Percentiles rank a stretch among this genome's conserved stretches.
phyloP scores from a whole-genome alignment of 768 basidiomycete genomes.

The Sistotremastrum niveocremeum region DNA sequence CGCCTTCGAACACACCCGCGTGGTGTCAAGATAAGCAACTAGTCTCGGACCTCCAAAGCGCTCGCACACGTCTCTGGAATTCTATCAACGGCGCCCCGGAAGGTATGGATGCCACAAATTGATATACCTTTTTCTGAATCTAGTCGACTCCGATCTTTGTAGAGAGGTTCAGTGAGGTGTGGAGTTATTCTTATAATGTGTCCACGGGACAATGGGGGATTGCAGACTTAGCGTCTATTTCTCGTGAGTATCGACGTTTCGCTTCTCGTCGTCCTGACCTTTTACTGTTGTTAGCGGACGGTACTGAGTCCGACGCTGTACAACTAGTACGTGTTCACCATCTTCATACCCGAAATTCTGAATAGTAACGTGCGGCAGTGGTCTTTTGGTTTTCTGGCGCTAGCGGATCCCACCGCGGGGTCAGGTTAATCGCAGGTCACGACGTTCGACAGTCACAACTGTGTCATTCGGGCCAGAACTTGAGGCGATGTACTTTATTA shows the following conservation, averaged over 20 bases:
- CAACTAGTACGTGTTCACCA: slow-evolving; percentile 12
- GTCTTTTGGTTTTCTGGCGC: slow-evolving; percentile 29
- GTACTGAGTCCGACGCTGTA: slow-evolving; percentile 31
- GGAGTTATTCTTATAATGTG: slow-evolving; percentile 25
- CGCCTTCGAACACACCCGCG: slow-evolving; percentile 11
- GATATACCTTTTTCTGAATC: neutral
- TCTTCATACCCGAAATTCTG: no score
- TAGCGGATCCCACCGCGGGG: slow-evolving; percentile 16
- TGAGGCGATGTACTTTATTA: no score
- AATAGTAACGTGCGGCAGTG: slow-evolving; percentile 8
- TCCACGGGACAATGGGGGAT: slow-evolving; percentile 22
- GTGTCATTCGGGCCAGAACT: no score
- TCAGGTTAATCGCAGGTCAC: no score
- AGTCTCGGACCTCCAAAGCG: slow-evolving; percentile 19
- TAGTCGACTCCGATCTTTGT: neutral
- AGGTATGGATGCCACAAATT: slow-evolving; percentile 9
- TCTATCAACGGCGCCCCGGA: slow-evolving; percentile 22
- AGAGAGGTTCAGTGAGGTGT: slow-evolving; percentile 29
- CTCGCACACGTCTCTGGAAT: slow-evolving; percentile 25
- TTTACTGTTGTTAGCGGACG: slow-evolving; percentile 9
- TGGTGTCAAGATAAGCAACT: slow-evolving; percentile 26
- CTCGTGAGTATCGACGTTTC: slow-evolving; percentile 3
- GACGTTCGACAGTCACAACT: no score
- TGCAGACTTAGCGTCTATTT: slow-evolving; percentile 25
- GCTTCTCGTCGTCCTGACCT: no score